Evolutionary conservation across 2,329 filamentous ascomycete genomes (phyloP).

Genomic region (Arachnopeziza araneosa): DNA sequence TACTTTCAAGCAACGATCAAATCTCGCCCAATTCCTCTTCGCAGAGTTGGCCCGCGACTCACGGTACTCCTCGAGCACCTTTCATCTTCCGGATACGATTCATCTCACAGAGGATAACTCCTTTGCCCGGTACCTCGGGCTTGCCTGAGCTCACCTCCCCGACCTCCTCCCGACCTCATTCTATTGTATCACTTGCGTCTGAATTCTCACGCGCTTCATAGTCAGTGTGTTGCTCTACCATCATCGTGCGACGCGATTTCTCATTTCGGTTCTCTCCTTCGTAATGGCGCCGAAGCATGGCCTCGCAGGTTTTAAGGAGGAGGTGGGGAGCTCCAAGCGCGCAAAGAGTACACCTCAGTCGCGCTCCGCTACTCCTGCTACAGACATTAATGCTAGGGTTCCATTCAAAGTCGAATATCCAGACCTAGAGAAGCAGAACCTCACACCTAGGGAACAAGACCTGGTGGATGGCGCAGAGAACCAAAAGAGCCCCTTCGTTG

Average conservation of each 20-base stretch:
- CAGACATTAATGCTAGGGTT: slow-evolving; percentile 13
- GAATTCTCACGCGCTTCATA: neutral
- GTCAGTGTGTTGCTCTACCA: neutral
- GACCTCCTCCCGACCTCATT: neutral
- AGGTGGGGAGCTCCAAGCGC: slow-evolving; percentile 17
- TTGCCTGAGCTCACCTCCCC: neutral
- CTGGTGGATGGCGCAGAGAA: slow-evolving; percentile 14
- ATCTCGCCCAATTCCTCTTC: neutral
- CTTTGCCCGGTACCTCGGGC: neutral
- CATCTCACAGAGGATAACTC: neutral
- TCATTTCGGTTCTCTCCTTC: neutral
- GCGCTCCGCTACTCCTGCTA: slow-evolving; percentile 17
- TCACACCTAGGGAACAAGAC: slow-evolving; percentile 7
- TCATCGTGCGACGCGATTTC: neutral
- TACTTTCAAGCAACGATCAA: neutral
- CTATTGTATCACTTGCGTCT: neutral
- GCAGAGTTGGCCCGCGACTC: neutral
- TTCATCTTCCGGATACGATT: neutral
- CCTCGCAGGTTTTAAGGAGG: slow-evolving; percentile 5
- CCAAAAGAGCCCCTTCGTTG: slow-evolving; percentile 22
- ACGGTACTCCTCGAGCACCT: neutral
- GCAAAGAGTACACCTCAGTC: slow-evolving; percentile 16
- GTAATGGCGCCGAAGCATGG: slow-evolving; percentile 27
- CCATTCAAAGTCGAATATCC: slow-evolving; percentile 6
- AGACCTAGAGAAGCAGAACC: slow-evolving; percentile 3